Evolutionary conservation across 1,284 basidiomycete genomes (phyloP).

Genomic region (Heterobasidion occidentale): DNA sequence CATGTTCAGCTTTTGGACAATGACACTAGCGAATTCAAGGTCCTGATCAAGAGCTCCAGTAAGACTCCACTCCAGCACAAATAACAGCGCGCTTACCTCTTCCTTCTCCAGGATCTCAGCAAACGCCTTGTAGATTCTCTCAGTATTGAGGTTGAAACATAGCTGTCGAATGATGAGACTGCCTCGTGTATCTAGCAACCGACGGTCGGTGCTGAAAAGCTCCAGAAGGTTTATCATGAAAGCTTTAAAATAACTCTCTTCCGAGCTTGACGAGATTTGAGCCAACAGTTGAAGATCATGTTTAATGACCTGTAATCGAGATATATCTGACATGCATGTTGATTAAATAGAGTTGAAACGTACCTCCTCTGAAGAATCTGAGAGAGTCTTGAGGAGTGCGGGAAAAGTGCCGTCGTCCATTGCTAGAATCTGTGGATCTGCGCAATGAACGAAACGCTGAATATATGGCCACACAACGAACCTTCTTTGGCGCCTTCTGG

Average conservation of each 20-base stretch:
- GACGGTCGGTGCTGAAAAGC: slow-evolving; percentile 91
- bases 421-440: slow-evolving; percentile 65
- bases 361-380: slow-evolving; percentile 94
- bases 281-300: slow-evolving; percentile 93
- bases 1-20: slow-evolving; percentile 95
- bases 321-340: neutral
- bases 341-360: neutral
- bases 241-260: slow-evolving; percentile 90
- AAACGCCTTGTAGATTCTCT: slow-evolving; percentile 92
- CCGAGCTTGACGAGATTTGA: slow-evolving; percentile 91
- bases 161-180: slow-evolving; percentile 95
- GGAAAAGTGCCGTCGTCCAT: slow-evolving; percentile 98
- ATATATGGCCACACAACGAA: slow-evolving; percentile 18
- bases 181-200: slow-evolving; percentile 86
- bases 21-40: slow-evolving; percentile 93
- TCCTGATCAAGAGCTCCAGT: slow-evolving; percentile 46
- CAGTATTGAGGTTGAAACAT: slow-evolving; percentile 91
- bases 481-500: slow-evolving; percentile 94
- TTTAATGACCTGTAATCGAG: slow-evolving; percentile 70
- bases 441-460: slow-evolving; percentile 4
- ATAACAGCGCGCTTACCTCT: slow-evolving; percentile 50
- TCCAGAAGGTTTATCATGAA: slow-evolving; percentile 96
- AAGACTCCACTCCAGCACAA: neutral
- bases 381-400: slow-evolving; percentile 90
- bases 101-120: slow-evolving; percentile 98